These are phyloP conservation scores for Helianthus tuberosus DNA, from an alignment of 129 eudicot species.

Conservation along the genomic window DNA sequence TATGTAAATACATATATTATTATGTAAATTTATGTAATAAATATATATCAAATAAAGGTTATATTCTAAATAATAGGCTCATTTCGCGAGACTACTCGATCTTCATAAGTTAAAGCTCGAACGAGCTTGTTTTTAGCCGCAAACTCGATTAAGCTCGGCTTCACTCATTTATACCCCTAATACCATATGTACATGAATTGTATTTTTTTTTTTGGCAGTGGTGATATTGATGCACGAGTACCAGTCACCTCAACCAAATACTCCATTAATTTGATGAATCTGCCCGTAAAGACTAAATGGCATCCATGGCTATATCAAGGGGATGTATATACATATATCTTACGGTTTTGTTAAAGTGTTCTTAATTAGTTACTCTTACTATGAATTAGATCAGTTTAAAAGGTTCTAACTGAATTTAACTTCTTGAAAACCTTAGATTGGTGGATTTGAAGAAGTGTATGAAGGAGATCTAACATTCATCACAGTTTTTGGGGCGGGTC, in stretches of 20 bases:
- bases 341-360: neutral
- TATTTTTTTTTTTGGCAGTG: slow-evolving; percentile 44
- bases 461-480: slow-evolving; percentile 73
- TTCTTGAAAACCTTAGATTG: slow-evolving; percentile 43
- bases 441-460: slow-evolving; percentile 66
- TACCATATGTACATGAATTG: neutral
- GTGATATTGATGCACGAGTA: slow-evolving; percentile 77
- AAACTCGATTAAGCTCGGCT: too few relatives aligned
- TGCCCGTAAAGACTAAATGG: slow-evolving; percentile 60
- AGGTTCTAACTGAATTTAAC: neutral
- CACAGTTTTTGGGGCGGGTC: slow-evolving; percentile 87
- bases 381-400: neutral
- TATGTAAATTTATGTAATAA: too few relatives aligned
- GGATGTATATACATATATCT: slow-evolving; percentile 45
- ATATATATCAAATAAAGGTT: too few relatives aligned
- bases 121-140: too few relatives aligned
- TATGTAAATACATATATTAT: too few relatives aligned
- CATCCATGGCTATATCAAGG: slow-evolving; percentile 60
- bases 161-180: too few relatives aligned
- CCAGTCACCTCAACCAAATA: slow-evolving; percentile 83
- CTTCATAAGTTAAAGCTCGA: too few relatives aligned
- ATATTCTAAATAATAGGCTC: too few relatives aligned
- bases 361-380: neutral
- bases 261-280: slow-evolving; percentile 55
- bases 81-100: too few relatives aligned